These are phyloP conservation scores for Aspergillus fijiensis DNA, from an alignment of 2,329 filamentous ascomycete species.

Conservation along the genomic window DNA sequence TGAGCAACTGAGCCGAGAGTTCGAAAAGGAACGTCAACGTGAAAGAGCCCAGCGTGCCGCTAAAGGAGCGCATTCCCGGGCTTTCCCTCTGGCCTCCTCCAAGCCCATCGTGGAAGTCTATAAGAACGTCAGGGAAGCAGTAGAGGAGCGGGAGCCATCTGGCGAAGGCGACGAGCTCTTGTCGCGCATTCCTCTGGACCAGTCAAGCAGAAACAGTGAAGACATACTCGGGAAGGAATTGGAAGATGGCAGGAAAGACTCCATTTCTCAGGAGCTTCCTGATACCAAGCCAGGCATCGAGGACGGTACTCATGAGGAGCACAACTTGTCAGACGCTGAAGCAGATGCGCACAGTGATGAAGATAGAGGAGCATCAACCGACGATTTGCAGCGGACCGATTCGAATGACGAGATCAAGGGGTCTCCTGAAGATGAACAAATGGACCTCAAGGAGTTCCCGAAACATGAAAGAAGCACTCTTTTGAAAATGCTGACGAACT, in stretches of 20 bases:
- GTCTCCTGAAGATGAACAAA: slow-evolving; percentile 53
- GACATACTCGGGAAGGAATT: slow-evolving; percentile 24
- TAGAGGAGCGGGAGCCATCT: slow-evolving; percentile 71
- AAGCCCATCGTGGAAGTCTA: slow-evolving; percentile 96
- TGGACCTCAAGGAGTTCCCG: slow-evolving; percentile 71
- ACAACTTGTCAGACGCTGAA: slow-evolving; percentile 63
- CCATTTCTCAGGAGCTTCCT: slow-evolving; percentile 31
- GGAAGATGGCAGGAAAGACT: slow-evolving; percentile 33
- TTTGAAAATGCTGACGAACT: slow-evolving; percentile 93
- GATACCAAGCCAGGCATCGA: slow-evolving; percentile 45
- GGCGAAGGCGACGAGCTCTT: slow-evolving; percentile 58
- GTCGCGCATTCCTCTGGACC: slow-evolving; percentile 29
- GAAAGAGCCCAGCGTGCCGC: slow-evolving; percentile 79
- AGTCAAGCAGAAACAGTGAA: slow-evolving; percentile 33
- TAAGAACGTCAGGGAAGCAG: slow-evolving; percentile 87
- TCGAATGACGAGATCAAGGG: slow-evolving; percentile 55
- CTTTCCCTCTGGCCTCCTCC: slow-evolving; percentile 87
- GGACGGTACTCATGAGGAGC: slow-evolving; percentile 47
- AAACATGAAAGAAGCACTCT: slow-evolving; percentile 91
- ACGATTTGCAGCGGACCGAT: slow-evolving; percentile 64
- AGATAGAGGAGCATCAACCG: slow-evolving; percentile 66
- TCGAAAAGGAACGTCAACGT: slow-evolving; percentile 87
- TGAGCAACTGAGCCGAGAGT: slow-evolving; percentile 93
- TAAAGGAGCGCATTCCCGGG: slow-evolving; percentile 71
- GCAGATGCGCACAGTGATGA: slow-evolving; percentile 70